Base-by-base conservation (phyloP, 2,329 filamentous ascomycete species). In the Rugonectria rugulosa region DNA sequence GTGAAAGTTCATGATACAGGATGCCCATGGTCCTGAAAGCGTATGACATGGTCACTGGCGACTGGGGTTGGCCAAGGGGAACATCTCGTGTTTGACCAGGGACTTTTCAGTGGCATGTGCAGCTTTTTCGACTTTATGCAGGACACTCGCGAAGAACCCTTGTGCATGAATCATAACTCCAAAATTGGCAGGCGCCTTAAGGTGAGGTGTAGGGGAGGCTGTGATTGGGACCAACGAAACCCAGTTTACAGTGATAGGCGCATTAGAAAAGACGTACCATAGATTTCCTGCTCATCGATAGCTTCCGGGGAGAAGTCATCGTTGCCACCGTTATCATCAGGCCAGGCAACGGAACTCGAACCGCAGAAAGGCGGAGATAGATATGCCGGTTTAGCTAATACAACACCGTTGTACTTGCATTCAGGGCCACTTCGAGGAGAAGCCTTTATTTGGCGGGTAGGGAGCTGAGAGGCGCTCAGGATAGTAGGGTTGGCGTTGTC, bases 251-350 rank as follows among this genome's bases (percentile, higher is more conserved):
- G 20, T 26, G 17, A 31, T 27, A 36, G 10, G 21, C 7, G 5
- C 12, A 34, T 29, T 12, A 21, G 7, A 20, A 38, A 7, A n/a
- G 10, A 55, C 79, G 60, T 78, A 95, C 92, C 92, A 72, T 94
- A 99, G 36, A 99, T 94, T 75, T 99, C 95, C 74, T 97, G 95
- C 73, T 96, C 91, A 71, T 99, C 95, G 64, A 99, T 97, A 53
- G 90, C 90, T 66, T 98, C 93, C 29, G 87, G 81, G 2, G 80
- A 78, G 43, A 86, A 81, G 55, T 88, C 85, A 54, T 87, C 84
- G 45, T 26, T 85, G 77, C 44, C 73, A 78, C 77, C 72, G 17
- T 71, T 68, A 45, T 64, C 66, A 32, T 68, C 70, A 41, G 69
- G 67, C 68, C 74, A 76, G 61, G 56, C 44, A 27, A 62, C 71